Evolutionary conservation across 202 grass and related monocot species (phyloP), one percentile per base, ranked within the genome.

Genomic region (Schoenoplectus triqueter): DNA sequence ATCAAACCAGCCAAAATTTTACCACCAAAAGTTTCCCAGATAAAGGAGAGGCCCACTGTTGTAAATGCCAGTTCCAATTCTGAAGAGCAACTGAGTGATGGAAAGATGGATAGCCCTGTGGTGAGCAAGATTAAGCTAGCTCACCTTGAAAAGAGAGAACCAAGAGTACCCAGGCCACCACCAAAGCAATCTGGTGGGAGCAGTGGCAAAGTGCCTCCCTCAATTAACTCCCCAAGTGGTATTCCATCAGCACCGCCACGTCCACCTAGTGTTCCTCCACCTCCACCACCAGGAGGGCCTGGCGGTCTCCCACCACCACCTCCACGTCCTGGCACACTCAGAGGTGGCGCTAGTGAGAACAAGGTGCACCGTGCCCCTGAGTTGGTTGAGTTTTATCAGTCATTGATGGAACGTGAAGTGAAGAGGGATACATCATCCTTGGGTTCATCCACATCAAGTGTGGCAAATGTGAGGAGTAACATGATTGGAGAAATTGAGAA

Each of bases 401-500:
- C 91, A 70, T 87, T 97, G 74, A 97, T 94, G 94, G 94, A 97
- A 86, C 91, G 89, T 45, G 94, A 97, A 79, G 84, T 80, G 1
- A 94, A 97, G 88, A 97, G 87, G 82, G 92, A 97, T 39, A 91
- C 89, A 48, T 15, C 88, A 49, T 92, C 89, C 20, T 60, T 92
- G 51, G 90, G 69, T 87, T 89, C 85, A 72, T 70, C 80, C 20
- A 56, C 83, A 69, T 90, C 91, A 50, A 92, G 66, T 87, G 88
- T 91, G 56, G 81, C 95, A 69, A 88, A 94, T 78, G 90, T 86
- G 39, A 93, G 87, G 76, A 98, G 87, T 80, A 98, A 93, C 21
- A 95, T 98, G 89, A 95, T 95, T 3, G 95, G 93, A 82, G 95
- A 98, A 78, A 98, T 98, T 57, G 91, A 93, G 51, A 98, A 98